Base-by-base conservation (phyloP, 768 basidiomycete species). In the Tricholoma matsutake region DNA sequence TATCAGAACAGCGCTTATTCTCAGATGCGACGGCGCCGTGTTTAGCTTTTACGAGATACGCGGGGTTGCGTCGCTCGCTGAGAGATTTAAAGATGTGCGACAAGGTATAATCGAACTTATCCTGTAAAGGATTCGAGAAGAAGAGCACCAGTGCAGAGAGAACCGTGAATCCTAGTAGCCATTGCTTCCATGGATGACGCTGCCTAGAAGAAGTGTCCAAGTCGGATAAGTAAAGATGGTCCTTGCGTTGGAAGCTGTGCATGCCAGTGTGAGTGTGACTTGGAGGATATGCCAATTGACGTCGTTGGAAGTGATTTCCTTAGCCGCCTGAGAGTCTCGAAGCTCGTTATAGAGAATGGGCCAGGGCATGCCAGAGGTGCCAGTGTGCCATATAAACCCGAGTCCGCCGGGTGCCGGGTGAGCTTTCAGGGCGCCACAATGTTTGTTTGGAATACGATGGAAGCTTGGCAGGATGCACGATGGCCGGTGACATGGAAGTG, bases 11-110 rank as follows among this genome's bases (percentile, higher is more conserved):
- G 18, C 86, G 75, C 64, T 83, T 81, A 73, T 95, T 94, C 76
- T 98, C 96, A 28, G 88, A 82, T 4, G 96, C 94, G 16, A 98
- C 95, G 0, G 94, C 96, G 4, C 92, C 96, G 63, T 88, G 75
- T 32, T 80, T 76, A 0, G 89, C 96, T 60, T 75, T 67, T 31
- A 83, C 74, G 18, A 82, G 75, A 62, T 77, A 79, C 10, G 81
- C 78, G n/a, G 78, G 80, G 53, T 80, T 81, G 31, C 72, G 69
- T 64, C 41, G 47, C 8, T 35, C 59, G 52, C 20, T 11, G 47
- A 49, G 47, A 28, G 25, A 14, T 5, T 49, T 28, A 3, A 14
- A 6, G 16, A 3, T 25, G 43, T n/a, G 35, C 25, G 34, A 25
- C 10, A 20, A 47, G 10, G 29, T 16, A 52, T 59, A 3, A 18